A percentile compares a stretch with the other conserved stretches of the same genome.
Evolutionary conservation across 805 yeast genomes (phyloP).

Genomic region (Candida methanosorbosa): DNA sequence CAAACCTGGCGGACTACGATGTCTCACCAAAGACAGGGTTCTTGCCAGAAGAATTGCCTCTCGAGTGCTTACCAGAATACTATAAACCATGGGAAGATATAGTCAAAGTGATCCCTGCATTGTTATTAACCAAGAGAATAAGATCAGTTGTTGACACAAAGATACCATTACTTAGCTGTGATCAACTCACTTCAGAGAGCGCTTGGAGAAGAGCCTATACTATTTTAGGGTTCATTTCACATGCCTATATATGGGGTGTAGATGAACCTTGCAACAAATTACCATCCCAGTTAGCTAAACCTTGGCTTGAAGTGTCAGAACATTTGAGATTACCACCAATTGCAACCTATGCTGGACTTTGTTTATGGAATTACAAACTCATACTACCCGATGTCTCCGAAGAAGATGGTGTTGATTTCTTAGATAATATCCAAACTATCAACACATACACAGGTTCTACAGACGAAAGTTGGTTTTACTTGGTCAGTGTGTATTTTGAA

Average conservation of each 20-base stretch:
- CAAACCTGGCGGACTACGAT: slow-evolving; percentile 55
- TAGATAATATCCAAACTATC: slow-evolving; percentile 68
- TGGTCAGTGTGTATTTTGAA: slow-evolving; percentile 83
- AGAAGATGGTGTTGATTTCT: slow-evolving; percentile 20
- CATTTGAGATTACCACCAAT: slow-evolving; percentile 72
- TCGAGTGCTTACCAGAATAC: slow-evolving; percentile 44
- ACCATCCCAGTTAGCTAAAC: slow-evolving; percentile 63
- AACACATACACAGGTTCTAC: slow-evolving; percentile 83
- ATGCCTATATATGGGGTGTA: slow-evolving; percentile 86
- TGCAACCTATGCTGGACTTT: slow-evolving; percentile 79
- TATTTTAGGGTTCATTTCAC: slow-evolving; percentile 69
- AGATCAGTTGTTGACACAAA: slow-evolving; percentile 50
- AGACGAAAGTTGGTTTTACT: slow-evolving; percentile 91
- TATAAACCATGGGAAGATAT: slow-evolving; percentile 75
- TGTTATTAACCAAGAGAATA: slow-evolving; percentile 57
- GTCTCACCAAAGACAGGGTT: slow-evolving; percentile 70
- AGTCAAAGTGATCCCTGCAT: slow-evolving; percentile 59
- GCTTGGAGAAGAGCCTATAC: slow-evolving; percentile 77
- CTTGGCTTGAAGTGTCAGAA: slow-evolving; percentile 53
- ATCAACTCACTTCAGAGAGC: slow-evolving; percentile 31
- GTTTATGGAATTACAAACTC: slow-evolving; percentile 80
- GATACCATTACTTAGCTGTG: slow-evolving; percentile 48
- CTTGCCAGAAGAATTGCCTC: slow-evolving; percentile 62
- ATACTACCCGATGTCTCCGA: slow-evolving; percentile 32
- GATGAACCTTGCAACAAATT: slow-evolving; percentile 44